Base-by-base conservation (phyloP, 2,329 filamentous ascomycete species). In the Curvularia verruculosa region DNA sequence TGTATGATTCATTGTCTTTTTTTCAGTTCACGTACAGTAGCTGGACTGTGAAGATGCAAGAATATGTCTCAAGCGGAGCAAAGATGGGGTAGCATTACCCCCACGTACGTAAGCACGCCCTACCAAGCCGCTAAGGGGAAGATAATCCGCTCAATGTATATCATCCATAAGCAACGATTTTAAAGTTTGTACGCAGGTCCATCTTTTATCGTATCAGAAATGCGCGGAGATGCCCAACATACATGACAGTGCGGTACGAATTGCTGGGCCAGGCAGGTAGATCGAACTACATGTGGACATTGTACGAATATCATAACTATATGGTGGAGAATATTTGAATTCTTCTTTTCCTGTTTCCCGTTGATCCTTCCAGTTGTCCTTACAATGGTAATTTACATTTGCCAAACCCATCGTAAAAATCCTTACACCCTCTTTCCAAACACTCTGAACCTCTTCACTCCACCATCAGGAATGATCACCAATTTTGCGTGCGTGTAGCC, bases 391-490 rank as follows among this genome's bases (percentile, higher is more conserved):
- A 5, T 26, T 18, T 37, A 6, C 5, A 39, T 37, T 29, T 34
- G 36, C 2, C 9, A 10, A 37, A 19, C 36, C 13, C 12, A 47
- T 8, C 10, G 19, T 19, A 13, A 15, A n/a, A 19, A 24, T 15
- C 2, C 36, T 59, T 49, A 69, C 9, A 63, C 60, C 54, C 64
- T 70, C 63, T 83, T 87, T 2, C 89, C 91, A 75, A 90, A 87
- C 1, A 94, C 86, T 44, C 92, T 85, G 64, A 97, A 84, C 63
- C 93, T 83, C 85, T 96, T 96, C 2, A 97, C 90, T 23, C 94
- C 93, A 31, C 94, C 93, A 76, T 98, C 93, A 0, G 94, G 94
- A 66, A 96, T 91, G 74, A 97, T 95, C 31, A 91, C 90, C 74
- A 98, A 81, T 83, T 96, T 97, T 21, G 93, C 87, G 78, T 95